Evolutionary conservation across 495 filamentous ascomycete species (phyloP).

Genomic region (Talaromyces adpressus): DNA sequence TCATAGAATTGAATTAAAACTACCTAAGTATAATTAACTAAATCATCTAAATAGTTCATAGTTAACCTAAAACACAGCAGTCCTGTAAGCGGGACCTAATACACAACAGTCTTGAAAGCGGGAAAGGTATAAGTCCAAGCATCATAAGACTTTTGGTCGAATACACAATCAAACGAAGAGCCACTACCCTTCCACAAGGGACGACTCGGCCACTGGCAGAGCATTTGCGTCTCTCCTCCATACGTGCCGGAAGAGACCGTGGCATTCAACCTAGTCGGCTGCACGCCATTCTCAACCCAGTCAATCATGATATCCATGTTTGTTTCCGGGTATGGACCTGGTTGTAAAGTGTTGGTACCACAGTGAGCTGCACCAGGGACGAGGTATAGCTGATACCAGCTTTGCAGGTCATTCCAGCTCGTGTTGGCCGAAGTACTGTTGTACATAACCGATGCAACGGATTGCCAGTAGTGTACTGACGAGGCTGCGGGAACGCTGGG

Average conservation of each 20-base stretch:
- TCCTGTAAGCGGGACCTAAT: background rate
- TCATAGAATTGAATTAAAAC: no score
- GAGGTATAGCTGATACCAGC: background rate
- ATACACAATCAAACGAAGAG: background rate
- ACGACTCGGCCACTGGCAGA: background rate
- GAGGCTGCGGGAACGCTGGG: background rate
- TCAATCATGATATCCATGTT: background rate
- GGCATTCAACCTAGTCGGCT: background rate
- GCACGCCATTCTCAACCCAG: background rate
- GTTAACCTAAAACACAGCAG: no score
- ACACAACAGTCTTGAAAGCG: background rate
- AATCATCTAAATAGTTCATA: no score
- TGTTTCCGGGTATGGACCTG: background rate
- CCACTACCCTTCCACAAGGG: background rate
- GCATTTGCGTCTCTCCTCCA: background rate
- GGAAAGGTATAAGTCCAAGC: background rate
- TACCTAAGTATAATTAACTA: no score
- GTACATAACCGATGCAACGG: background rate
- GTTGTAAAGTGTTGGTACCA: background rate
- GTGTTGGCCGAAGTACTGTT: background rate
- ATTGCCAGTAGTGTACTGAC: background rate
- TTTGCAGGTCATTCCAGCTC: background rate
- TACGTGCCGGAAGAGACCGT: background rate
- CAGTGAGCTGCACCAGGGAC: background rate
- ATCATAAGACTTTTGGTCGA: background rate